Evolutionary conservation across 208 protist genomes (phyloP).

Genomic region (Entamoeba histolytica): DNA sequence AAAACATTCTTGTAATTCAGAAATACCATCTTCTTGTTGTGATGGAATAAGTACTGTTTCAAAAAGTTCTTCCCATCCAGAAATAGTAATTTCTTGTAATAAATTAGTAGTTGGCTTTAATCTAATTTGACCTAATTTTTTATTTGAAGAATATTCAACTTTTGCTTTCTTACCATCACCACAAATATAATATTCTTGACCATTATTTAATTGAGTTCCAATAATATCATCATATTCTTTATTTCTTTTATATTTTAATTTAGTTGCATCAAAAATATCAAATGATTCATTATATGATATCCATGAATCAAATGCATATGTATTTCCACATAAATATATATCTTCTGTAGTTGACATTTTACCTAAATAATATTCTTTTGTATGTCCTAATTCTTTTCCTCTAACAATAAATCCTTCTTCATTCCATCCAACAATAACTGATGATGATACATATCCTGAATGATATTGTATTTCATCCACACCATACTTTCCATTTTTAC

Average conservation of each 20-base stretch:
- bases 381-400: background rate
- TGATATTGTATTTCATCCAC: background rate
- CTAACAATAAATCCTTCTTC: background rate
- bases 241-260: background rate
- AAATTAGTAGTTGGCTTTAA: no score
- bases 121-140: no score
- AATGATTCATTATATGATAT: background rate
- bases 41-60: background rate
- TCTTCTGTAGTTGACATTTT: background rate
- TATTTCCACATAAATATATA: background rate
- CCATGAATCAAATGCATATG: background rate
- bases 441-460: background rate
- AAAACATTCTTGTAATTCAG: background rate
- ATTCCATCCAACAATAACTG: background rate
- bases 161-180: background rate
- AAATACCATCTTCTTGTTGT: background rate
- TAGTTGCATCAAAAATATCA: background rate
- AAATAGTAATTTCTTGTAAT: background rate
- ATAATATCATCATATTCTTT: background rate
- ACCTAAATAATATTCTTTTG: background rate
- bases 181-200: background rate
- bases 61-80: background rate
- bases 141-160: background rate
- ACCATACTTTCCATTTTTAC: background rate
- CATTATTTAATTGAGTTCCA: background rate